Evolutionary conservation across 1,284 basidiomycete genomes (phyloP).

Genomic region (Apiotrichum gracile): DNA sequence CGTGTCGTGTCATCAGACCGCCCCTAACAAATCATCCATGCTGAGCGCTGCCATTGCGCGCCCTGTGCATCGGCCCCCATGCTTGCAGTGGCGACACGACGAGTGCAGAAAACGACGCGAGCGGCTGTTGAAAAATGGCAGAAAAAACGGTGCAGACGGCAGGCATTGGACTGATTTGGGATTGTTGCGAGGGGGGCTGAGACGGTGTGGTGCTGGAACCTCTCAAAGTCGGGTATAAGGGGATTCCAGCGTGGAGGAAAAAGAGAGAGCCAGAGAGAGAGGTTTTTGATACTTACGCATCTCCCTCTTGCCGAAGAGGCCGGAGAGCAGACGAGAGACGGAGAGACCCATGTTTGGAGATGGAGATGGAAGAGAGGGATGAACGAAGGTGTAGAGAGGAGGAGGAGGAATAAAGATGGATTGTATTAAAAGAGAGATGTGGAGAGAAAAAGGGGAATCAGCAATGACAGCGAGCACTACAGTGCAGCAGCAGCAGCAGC

Average conservation of each 20-base stretch:
- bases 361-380: background rate
- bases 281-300: constrained; percentile 93
- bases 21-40: no score
- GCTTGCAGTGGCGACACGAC: no score
- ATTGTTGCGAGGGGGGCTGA: background rate
- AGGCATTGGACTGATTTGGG: no score
- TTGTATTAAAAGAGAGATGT: background rate
- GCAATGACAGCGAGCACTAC: background rate
- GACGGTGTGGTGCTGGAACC: background rate
- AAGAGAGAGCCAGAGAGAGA: no score
- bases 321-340: constrained; percentile 71
- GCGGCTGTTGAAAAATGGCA: no score
- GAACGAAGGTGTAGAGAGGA: background rate
- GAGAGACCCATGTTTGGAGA: constrained; percentile 70
- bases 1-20: no score
- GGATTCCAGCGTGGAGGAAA: background rate
- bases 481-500: background rate
- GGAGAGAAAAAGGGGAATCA: background rate
- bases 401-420: background rate
- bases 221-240: background rate
- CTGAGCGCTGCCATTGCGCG: no score
- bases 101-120: no score
- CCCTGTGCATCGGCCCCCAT: no score
- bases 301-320: constrained; percentile 97
- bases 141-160: no score